Conservation (phyloP, 2,329 filamentous ascomycete genomes). For the Sporothrix phasma region DNA sequence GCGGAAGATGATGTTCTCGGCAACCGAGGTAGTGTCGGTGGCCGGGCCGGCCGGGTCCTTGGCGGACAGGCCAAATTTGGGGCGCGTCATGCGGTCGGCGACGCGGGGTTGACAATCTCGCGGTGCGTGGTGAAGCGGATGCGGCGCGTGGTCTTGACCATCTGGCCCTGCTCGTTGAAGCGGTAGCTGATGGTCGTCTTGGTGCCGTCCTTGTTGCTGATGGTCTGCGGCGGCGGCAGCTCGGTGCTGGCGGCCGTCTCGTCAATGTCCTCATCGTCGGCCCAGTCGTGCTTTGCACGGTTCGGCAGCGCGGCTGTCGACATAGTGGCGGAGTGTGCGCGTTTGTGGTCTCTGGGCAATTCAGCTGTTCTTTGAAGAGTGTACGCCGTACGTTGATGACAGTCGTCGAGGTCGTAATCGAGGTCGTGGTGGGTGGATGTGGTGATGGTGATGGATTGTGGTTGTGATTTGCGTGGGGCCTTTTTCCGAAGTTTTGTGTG, state of each 20-base stretch:
- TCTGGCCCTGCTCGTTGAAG: conserved; percentile 86
- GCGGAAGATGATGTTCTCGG: conserved; percentile 96
- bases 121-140: conserved; percentile 87
- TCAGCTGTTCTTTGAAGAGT: too few relatives aligned
- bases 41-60: conserved; percentile 77
- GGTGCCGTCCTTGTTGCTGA: conserved; percentile 95
- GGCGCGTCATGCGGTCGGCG: conserved; percentile 85
- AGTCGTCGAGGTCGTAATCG: background rate
- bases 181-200: conserved; percentile 89
- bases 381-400: background rate
- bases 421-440: background rate
- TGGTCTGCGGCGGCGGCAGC: conserved; percentile 78
- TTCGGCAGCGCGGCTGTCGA: conserved; percentile 17
- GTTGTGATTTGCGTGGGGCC: conserved; percentile 9
- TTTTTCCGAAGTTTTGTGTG: conserved; percentile 11
- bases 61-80: conserved; percentile 84
- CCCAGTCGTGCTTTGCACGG: conserved; percentile 63
- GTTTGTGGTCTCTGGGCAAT: background rate
- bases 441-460: background rate
- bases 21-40: conserved; percentile 75
- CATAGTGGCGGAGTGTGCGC: conserved; percentile 9
- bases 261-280: conserved; percentile 88
- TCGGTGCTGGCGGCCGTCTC: conserved; percentile 46
- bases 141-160: conserved; percentile 93
- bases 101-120: conserved; percentile 91